phyloP scores from a whole-genome alignment of 768 basidiomycete genomes.

The Mycena floridula region DNA sequence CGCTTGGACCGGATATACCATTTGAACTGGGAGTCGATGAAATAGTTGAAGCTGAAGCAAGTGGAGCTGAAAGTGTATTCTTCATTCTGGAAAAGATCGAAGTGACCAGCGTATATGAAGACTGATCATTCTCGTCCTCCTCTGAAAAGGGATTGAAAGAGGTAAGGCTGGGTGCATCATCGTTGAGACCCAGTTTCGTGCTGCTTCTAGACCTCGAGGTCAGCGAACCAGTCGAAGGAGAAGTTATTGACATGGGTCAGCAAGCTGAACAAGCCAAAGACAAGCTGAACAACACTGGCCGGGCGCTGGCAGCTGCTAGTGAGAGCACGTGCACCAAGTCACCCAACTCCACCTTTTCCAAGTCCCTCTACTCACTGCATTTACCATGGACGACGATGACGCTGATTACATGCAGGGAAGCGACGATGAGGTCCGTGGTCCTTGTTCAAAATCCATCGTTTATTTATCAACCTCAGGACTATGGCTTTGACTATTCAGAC shows the following conservation, averaged over 20 bases:
- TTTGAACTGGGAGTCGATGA: conserved; percentile 37
- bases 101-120: conserved; percentile 78
- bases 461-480: conserved; percentile 54
- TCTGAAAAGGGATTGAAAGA: conserved; percentile 92
- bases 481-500: conserved; percentile 96
- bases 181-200: conserved; percentile 40
- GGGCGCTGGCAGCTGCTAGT: too few relatives aligned
- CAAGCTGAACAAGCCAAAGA: too few relatives aligned
- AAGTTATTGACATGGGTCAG: too few relatives aligned
- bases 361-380: neutral
- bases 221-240: neutral
- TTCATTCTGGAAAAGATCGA: conserved; percentile 79
- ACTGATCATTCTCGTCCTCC: conserved; percentile 86
- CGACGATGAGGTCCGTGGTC: conserved; percentile 63
- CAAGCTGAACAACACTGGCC: too few relatives aligned
- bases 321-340: too few relatives aligned
- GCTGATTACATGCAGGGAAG: conserved; percentile 91
- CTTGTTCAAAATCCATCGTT: neutral
- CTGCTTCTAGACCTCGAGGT: conserved; percentile 60
- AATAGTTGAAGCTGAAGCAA: conserved; percentile 57
- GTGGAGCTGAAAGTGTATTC: conserved; percentile 66
- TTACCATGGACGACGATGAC: conserved; percentile 83
- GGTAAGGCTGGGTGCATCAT: conserved; percentile 70
- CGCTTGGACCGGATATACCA: conserved; percentile 26
- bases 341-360: neutral